These are phyloP conservation scores for Viola odorata DNA, from an alignment of 345 rosid species.

Conservation along the genomic window DNA sequence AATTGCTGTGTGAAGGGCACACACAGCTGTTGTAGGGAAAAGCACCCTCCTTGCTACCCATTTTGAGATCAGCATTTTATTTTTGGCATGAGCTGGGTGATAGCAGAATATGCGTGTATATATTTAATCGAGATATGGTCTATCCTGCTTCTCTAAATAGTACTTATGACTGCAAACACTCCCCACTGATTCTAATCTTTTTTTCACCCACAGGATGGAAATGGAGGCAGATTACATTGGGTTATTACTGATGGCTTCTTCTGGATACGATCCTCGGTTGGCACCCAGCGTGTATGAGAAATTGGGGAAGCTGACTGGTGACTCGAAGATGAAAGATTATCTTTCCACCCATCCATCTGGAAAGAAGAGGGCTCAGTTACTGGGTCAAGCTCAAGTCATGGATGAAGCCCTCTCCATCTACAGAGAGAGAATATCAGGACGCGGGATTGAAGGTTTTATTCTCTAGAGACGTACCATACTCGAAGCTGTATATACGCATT, in stretches of 20 bases:
- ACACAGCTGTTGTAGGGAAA: too few species aligned
- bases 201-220: slow-evolving; percentile 58
- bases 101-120: too few species aligned
- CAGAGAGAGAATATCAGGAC: slow-evolving; percentile 57
- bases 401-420: slow-evolving; percentile 78
- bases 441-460: slow-evolving; percentile 64
- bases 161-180: too few species aligned
- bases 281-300: slow-evolving; percentile 81
- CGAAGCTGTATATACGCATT: not conserved
- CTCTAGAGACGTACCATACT: slow-evolving; percentile 31
- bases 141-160: too few species aligned
- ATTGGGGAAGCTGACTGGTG: slow-evolving; percentile 60
- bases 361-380: slow-evolving; percentile 64
- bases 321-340: slow-evolving; percentile 45
- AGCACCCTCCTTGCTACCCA: too few species aligned
- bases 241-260: slow-evolving; percentile 67
- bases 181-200: too few species aligned
- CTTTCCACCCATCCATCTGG: slow-evolving; percentile 97
- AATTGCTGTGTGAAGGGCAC: too few species aligned
- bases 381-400: slow-evolving; percentile 81
- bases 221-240: slow-evolving; percentile 93
- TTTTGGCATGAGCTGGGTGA: too few species aligned
- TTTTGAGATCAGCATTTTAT: too few species aligned
- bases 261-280: slow-evolving; percentile 84
- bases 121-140: too few species aligned